Evolutionary conservation across 805 yeast genomes (phyloP).

Genomic region (Sugiyamaella floridensis): DNA sequence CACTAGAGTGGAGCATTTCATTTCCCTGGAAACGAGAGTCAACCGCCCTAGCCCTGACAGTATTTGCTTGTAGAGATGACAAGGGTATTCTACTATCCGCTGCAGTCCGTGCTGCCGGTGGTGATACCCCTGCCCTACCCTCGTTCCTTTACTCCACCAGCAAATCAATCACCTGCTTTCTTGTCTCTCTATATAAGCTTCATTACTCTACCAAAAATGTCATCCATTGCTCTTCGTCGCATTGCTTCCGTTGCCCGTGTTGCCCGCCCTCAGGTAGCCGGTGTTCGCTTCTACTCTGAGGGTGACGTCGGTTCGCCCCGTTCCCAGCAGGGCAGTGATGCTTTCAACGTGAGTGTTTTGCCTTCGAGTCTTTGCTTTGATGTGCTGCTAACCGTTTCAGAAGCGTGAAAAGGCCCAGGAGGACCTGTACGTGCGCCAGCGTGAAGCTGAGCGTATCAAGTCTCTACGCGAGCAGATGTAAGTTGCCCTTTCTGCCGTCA

Average conservation of each 20-base stretch:
- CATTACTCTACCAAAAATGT: slow-evolving; percentile 5
- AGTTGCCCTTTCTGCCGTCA: slow-evolving; percentile 3
- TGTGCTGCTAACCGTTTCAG: slow-evolving; percentile 27
- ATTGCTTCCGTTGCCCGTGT: not conserved
- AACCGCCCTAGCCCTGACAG: not conserved
- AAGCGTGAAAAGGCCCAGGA: slow-evolving; percentile 93
- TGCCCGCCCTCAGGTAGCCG: slow-evolving; percentile 1
- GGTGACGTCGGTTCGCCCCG: slow-evolving; percentile 60
- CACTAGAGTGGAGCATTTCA: not conserved
- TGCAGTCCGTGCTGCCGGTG: too few species aligned
- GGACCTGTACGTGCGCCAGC: slow-evolving; percentile 76
- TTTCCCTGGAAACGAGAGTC: not conserved
- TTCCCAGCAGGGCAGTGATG: slow-evolving; percentile 46
- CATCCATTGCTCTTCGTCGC: slow-evolving; percentile 1
- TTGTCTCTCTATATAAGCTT: not conserved
- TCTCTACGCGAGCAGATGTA: slow-evolving; percentile 53
- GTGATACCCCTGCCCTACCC: not conserved
- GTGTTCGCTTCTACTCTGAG: slow-evolving; percentile 40
- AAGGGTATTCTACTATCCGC: too few species aligned
- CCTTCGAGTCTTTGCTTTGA: too few species aligned
- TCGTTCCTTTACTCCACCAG: not conserved
- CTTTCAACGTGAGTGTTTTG: slow-evolving; percentile 45
- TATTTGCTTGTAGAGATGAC: too few species aligned
- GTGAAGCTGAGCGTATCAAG: slow-evolving; percentile 81
- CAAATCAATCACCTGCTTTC: not conserved